Percentiles rank a stretch among this genome's conserved stretches.
Evolutionary conservation across 768 basidiomycete species (phyloP).

Genomic region (Tulasnella sp.): DNA sequence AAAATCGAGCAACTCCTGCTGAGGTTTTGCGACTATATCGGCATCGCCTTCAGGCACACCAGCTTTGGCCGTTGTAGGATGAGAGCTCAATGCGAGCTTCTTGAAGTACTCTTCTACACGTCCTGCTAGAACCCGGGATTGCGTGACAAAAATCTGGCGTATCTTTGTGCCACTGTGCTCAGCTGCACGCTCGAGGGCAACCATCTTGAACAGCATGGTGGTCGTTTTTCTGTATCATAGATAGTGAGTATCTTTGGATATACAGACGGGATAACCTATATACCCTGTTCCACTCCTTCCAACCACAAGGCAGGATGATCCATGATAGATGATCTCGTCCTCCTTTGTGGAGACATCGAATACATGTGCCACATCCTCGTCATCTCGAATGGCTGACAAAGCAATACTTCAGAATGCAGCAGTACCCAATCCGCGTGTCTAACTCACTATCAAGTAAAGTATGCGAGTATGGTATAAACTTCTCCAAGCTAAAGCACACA

Average conservation of each 20-base stretch:
- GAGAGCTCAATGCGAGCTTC: background rate
- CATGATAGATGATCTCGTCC: conserved; percentile 11
- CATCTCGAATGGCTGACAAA: conserved; percentile 1
- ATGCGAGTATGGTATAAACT: conserved; percentile 35
- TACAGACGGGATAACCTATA: background rate
- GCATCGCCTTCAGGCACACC: background rate
- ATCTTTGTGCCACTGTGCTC: background rate
- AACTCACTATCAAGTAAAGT: conserved; percentile 26
- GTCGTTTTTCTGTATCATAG: conserved; percentile 13
- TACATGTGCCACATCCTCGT: background rate
- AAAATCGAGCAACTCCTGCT: background rate
- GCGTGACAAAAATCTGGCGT: conserved; percentile 18
- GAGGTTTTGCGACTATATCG: background rate
- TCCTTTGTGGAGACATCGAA: conserved; percentile 15
- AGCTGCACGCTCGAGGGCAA: conserved; percentile 1
- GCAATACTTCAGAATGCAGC: background rate
- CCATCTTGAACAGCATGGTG: conserved; percentile 18
- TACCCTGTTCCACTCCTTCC: conserved; percentile 18
- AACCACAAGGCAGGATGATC: conserved; percentile 17
- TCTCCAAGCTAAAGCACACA: conserved; percentile 41
- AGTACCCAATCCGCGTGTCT: background rate
- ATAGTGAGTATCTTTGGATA: background rate
- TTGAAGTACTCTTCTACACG: conserved; percentile 14
- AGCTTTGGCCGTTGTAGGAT: background rate
- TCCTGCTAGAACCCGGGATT: conserved; percentile 14